These are phyloP conservation scores for Tetrahymena malaccensis DNA, from an alignment of 73 alveolate genomes.

Conservation along the genomic window DNA sequence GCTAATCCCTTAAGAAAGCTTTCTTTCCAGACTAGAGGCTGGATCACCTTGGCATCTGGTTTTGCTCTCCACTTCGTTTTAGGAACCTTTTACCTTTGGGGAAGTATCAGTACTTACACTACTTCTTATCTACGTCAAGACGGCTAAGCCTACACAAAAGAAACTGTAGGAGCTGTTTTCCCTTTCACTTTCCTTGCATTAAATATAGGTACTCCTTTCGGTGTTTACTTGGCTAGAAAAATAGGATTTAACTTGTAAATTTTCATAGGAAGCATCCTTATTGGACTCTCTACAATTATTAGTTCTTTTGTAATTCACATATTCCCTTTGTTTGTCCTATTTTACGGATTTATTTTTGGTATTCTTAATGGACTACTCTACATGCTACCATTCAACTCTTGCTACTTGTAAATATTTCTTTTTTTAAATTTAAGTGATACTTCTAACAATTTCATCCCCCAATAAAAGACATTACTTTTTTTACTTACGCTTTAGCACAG, in stretches of 20 bases:
- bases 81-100: slow-evolving; percentile 57
- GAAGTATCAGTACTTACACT: slow-evolving; percentile 43
- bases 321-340: not conserved
- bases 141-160: not conserved
- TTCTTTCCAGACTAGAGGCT: not conserved
- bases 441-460: too few species aligned
- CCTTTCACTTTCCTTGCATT: not conserved
- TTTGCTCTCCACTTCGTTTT: slow-evolving; percentile 1
- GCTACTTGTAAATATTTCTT: not conserved
- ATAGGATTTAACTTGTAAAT: not conserved
- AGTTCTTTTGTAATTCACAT: not conserved
- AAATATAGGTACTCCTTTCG: not conserved
- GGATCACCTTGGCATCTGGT: not conserved
- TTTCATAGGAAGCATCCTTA: not conserved
- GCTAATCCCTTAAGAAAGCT: not conserved
- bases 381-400: not conserved
- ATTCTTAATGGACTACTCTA: not conserved
- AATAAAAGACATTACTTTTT: too few species aligned
- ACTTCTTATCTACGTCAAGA: not conserved
- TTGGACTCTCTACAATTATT: not conserved
- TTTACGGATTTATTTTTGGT: not conserved
- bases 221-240: not conserved
- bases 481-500: too few species aligned
- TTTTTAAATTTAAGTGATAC: too few species aligned
- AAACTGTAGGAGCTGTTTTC: not conserved